Evolutionary conservation across 441 rosid species (phyloP), one percentile per base, ranked within the genome.

Genomic region (Brassica balearica): DNA sequence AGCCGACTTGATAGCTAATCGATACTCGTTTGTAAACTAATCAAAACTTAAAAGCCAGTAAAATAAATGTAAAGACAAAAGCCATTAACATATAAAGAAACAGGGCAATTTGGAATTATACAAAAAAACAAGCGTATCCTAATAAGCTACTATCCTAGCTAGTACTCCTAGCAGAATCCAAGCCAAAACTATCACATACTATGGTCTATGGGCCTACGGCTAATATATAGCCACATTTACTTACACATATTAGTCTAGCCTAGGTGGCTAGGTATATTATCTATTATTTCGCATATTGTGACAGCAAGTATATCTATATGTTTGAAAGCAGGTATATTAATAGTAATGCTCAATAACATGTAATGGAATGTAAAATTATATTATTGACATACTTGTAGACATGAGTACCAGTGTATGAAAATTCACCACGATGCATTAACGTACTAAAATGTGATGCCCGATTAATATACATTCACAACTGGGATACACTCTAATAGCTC

Each of bases 391-490:
- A 36, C 68, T 17, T 34, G 68, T 22, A 32, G 11, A 12, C 2
- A 23, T 56, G 59, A 56, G 43, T 65, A 36, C 60, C 66, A 55
- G 56, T 65, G 55, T 34, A 65, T 34, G 64, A 19, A 23, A 10
- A 65, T 41, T 58, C 67, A 58, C 41, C 53, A 19, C 46, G 79
- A 60, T 68, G 17, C 76, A 77, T 58, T 72, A 71, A 77, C 68
- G 72, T 72, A 77, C 55, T 65, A 2, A 29, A 29, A 27, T 23
- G 7, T 8, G 20, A 23, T 63, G 68, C 29, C 61, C 27, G 27
- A 77, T 3, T 15, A 61, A 61, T 43, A 43, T 69, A 76, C 22
- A 51, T 8, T 69, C 10, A 55, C 23, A 11, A 29, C 19, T 55
- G 22, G 51, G 51, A 64, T 48, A 70, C 51, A 27, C 51, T 17